Percentiles rank a stretch among this genome's conserved stretches.
phyloP scores from a whole-genome alignment of 129 eudicot species.

The Deinandra increscens region DNA sequence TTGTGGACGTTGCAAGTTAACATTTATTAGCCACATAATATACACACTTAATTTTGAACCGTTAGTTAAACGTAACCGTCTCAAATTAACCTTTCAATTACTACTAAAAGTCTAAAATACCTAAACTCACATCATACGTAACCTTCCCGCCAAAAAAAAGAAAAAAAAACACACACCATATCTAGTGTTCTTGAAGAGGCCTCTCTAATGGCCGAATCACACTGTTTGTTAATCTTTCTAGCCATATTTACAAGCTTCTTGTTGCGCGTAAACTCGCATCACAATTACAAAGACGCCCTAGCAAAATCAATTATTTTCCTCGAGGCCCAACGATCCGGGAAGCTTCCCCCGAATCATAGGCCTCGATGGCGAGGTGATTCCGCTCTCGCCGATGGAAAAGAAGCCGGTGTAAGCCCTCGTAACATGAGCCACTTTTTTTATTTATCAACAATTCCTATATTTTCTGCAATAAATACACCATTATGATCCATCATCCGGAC shows the following conservation, averaged over 20 bases:
- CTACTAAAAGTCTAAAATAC: conserved; percentile 32
- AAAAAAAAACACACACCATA: too few species aligned
- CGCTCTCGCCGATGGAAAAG: conserved; percentile 69
- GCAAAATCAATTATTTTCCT: conserved; percentile 73
- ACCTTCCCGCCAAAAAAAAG: conserved; percentile 34
- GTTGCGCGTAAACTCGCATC: conserved; percentile 27
- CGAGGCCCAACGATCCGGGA: conserved; percentile 89
- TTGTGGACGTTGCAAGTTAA: conserved; percentile 29
- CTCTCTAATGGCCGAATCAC: conserved; percentile 29
- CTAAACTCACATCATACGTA: conserved; percentile 21
- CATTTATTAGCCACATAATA: conserved; percentile 22
- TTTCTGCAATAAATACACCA: too few species aligned
- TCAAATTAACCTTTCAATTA: conserved; percentile 16
- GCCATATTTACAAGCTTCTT: conserved; percentile 32
- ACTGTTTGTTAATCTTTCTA: conserved; percentile 19
- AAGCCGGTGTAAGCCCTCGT: conserved; percentile 43
- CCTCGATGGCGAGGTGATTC: conserved; percentile 86
- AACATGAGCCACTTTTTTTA: background rate
- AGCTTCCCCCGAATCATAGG: conserved; percentile 65
- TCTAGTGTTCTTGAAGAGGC: background rate
- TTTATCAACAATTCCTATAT: too few species aligned
- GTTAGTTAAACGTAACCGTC: conserved; percentile 17
- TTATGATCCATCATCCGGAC: too few species aligned
- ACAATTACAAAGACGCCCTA: conserved; percentile 63
- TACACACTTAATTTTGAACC: conserved; percentile 3